phyloP scores from a whole-genome alignment of 441 rosid species.

The Syzygium syzygioides region DNA sequence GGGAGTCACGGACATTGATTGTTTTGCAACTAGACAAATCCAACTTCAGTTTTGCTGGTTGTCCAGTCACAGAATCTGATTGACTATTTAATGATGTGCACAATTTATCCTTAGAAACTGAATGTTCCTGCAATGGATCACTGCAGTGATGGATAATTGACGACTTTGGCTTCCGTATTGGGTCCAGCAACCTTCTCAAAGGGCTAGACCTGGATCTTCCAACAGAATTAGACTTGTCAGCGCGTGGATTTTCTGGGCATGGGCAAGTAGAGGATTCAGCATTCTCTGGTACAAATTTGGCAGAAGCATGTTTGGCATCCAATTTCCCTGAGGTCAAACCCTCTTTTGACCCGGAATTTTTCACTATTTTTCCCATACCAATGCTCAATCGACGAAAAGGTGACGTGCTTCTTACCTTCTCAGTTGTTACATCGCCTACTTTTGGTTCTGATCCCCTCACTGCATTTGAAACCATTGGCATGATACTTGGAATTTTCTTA shows the following conservation, averaged over 20 bases:
- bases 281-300: conserved; percentile 34
- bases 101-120: conserved; percentile 24
- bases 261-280: conserved; percentile 29
- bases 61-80: conserved; percentile 26
- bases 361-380: conserved; percentile 52
- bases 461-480: conserved; percentile 15
- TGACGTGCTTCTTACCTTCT: conserved; percentile 75
- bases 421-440: conserved; percentile 29
- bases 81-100: conserved; percentile 25
- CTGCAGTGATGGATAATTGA: conserved; percentile 25
- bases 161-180: conserved; percentile 57
- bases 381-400: conserved; percentile 77
- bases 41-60: conserved; percentile 33
- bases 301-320: conserved; percentile 19
- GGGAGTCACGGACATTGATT: conserved; percentile 29
- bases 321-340: conserved; percentile 23
- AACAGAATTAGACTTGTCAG: conserved; percentile 31
- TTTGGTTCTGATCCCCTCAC: conserved; percentile 32
- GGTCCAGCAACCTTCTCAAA: conserved; percentile 78
- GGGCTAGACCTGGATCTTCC: conserved; percentile 86
- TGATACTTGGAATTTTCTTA: conserved; percentile 21
- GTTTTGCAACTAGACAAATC: conserved; percentile 27
- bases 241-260: conserved; percentile 21
- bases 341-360: conserved; percentile 44
- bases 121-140: conserved; percentile 36